Percentiles rank a stretch among this genome's conserved stretches.
Conservation (phyloP, 495 filamentous ascomycete genomes). For the Sphaerosporella brunnea region DNA sequence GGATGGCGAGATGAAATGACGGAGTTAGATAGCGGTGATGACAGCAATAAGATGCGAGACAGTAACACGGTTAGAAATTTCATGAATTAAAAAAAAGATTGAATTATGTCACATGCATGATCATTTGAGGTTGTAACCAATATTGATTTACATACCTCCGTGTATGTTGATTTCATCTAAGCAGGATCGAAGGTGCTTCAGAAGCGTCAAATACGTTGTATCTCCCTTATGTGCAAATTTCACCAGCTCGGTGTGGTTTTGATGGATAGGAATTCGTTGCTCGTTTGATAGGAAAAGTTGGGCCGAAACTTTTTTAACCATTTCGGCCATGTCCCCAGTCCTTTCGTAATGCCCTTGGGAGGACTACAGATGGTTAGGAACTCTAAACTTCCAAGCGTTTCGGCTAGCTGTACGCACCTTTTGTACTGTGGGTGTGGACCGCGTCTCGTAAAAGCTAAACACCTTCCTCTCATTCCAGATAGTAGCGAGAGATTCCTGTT, state of each 20-base stretch:
- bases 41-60: background rate
- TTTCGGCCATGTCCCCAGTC: background rate
- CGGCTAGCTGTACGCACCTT: no score
- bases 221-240: no score
- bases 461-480: slow-evolving; percentile 9
- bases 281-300: slow-evolving; percentile 7
- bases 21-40: background rate
- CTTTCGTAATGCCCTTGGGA: background rate
- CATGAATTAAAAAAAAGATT: background rate
- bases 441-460: slow-evolving; percentile 14
- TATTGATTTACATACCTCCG: background rate
- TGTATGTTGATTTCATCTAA: background rate
- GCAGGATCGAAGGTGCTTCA: background rate
- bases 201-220: background rate
- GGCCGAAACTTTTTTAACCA: slow-evolving; percentile 5
- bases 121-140: background rate
- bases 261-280: slow-evolving; percentile 2
- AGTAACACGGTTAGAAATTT: background rate
- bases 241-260: slow-evolving; percentile 10
- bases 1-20: no score
- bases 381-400: no score
- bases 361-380: no score
- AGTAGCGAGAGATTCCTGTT: slow-evolving; percentile 2
- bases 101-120: background rate
- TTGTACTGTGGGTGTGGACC: background rate